Percentiles rank a stretch among this genome's conserved stretches.
These are phyloP conservation scores for Dryadomyces quercivorus DNA, from an alignment of 2,329 filamentous ascomycete species.

Conservation along the genomic window DNA sequence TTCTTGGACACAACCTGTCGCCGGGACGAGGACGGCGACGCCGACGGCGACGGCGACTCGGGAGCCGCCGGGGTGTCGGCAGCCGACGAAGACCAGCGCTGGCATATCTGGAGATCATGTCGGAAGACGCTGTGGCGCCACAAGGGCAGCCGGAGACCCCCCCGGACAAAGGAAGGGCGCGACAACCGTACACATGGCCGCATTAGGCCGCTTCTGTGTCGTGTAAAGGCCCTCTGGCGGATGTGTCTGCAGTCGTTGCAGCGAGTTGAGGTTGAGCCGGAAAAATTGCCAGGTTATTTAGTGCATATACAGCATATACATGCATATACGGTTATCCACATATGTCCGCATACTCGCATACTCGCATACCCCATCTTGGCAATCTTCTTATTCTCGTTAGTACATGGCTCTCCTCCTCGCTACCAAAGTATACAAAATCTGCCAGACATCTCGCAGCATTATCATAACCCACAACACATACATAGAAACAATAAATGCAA, in stretches of 20 bases:
- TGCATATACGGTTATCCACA: no score
- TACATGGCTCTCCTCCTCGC: not conserved
- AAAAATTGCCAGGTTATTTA: no score
- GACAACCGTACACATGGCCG: constrained; percentile 21
- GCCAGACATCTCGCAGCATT: not conserved
- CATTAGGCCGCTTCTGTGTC: constrained; percentile 14
- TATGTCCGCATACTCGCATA: no score
- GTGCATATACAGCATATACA: no score
- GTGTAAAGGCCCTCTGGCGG: constrained; percentile 3
- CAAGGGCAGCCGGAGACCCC: not conserved
- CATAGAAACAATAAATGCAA: not conserved
- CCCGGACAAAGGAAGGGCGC: constrained; percentile 10
- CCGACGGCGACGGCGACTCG: not conserved
- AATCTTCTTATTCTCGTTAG: not conserved
- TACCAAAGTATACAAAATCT: not conserved
- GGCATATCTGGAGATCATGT: not conserved
- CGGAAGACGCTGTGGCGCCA: not conserved
- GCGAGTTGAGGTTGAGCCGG: no score
- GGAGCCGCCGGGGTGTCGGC: not conserved
- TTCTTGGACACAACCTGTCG: constrained; percentile 8
- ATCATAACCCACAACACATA: not conserved
- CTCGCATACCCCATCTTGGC: no score
- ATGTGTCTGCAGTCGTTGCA: not conserved
- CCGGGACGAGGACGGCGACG: not conserved
- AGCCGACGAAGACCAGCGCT: not conserved